phyloP scores from a whole-genome alignment of 441 rosid species.

The Populus hybrid region DNA sequence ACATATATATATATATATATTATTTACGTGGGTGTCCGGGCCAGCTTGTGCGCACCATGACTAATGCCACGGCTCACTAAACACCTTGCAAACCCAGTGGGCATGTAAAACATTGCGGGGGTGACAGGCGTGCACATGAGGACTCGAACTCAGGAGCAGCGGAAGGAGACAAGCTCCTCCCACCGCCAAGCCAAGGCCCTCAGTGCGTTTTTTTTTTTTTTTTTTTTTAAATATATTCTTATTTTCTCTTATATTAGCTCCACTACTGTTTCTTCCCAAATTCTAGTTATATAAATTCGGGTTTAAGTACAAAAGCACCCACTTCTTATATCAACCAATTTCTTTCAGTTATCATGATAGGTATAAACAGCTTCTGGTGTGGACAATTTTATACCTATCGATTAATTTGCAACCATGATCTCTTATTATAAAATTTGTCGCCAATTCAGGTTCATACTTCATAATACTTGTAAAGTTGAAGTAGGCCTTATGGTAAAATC shows the following conservation, averaged over 20 bases:
- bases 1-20: too few species aligned
- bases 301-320: background rate
- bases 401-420: background rate
- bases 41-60: too few species aligned
- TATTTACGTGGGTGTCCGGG: too few species aligned
- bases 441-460: background rate
- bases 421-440: background rate
- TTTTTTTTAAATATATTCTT: too few species aligned
- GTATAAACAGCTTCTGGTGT: background rate
- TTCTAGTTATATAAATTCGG: background rate
- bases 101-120: too few species aligned
- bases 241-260: background rate
- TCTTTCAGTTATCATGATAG: background rate
- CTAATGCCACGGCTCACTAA: too few species aligned
- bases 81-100: too few species aligned
- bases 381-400: background rate
- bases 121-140: too few species aligned
- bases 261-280: background rate
- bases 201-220: too few species aligned
- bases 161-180: too few species aligned
- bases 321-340: background rate
- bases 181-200: too few species aligned
- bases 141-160: too few species aligned
- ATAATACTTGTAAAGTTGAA: background rate
- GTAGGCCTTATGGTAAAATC: conserved; percentile 17